Conservation (phyloP, 164 flowering plant genomes). For the Macadamia tetraphylla region DNA sequence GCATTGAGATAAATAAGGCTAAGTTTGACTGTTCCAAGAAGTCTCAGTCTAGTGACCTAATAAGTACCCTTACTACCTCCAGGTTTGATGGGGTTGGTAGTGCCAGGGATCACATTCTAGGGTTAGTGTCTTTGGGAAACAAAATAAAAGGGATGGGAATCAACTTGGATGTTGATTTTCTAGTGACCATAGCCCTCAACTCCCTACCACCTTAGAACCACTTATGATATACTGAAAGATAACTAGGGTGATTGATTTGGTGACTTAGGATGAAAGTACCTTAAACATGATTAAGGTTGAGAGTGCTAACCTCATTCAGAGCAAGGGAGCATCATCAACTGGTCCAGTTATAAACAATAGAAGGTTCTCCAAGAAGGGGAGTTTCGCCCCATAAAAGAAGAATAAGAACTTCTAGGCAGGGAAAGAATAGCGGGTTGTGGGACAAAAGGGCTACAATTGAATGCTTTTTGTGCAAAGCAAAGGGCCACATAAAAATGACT, state of each 20-base stretch:
- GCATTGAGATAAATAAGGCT: no score
- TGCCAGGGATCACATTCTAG: constrained; percentile 13
- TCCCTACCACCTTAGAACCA: background rate
- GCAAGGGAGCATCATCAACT: background rate
- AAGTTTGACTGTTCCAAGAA: no score
- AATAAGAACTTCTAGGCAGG: no score
- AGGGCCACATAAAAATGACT: background rate
- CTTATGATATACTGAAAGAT: constrained; percentile 5
- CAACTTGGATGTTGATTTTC: background rate
- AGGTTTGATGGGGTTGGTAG: constrained; percentile 3
- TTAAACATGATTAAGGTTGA: background rate
- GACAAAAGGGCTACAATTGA: background rate
- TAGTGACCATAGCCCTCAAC: background rate
- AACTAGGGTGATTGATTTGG: background rate
- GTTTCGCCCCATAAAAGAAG: no score
- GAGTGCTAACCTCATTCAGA: background rate
- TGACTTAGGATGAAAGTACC: background rate
- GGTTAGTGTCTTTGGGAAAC: constrained; percentile 4
- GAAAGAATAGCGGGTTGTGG: background rate
- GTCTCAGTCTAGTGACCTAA: no score
- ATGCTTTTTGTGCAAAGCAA: background rate
- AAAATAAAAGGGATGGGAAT: background rate
- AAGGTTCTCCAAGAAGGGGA: background rate
- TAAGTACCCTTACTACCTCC: no score
- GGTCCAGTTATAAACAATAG: background rate